phyloP scores from a whole-genome alignment of 768 basidiomycete species.

The Hortiboletus flavorubellus region DNA sequence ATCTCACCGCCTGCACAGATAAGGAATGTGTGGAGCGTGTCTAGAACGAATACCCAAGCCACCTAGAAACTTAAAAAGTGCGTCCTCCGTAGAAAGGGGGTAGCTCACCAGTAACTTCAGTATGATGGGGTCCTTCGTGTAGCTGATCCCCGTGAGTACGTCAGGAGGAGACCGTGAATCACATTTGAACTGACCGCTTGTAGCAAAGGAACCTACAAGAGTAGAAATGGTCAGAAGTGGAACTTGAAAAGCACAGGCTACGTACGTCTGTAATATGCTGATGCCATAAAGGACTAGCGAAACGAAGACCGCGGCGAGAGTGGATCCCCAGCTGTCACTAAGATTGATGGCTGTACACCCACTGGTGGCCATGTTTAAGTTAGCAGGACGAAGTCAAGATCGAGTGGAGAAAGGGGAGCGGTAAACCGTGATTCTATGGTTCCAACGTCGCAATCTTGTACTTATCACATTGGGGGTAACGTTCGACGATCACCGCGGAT shows the following conservation, averaged over 20 bases:
- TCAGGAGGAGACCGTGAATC: neutral
- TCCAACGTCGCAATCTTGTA: slow-evolving; percentile 11
- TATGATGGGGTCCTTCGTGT: slow-evolving; percentile 8
- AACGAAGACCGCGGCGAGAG: slow-evolving; percentile 17
- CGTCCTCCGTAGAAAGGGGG: neutral
- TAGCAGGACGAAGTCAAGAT: neutral
- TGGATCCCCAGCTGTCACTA: slow-evolving; percentile 23
- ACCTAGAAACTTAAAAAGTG: slow-evolving; percentile 10
- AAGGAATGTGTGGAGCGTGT: slow-evolving; percentile 17
- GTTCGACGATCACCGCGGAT: slow-evolving; percentile 12
- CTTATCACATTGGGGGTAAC: neutral
- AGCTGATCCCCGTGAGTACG: slow-evolving; percentile 10
- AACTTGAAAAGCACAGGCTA: neutral
- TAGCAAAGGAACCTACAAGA: slow-evolving; percentile 25
- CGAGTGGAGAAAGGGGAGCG: neutral
- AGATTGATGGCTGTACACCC: slow-evolving; percentile 3
- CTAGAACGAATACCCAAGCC: slow-evolving; percentile 19
- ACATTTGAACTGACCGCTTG: slow-evolving; percentile 16
- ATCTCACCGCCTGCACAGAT: slow-evolving; percentile 18
- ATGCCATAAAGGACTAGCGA: slow-evolving; percentile 24
- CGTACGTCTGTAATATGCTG: slow-evolving; percentile 26
- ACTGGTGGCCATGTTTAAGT: slow-evolving; percentile 9
- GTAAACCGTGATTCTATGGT: neutral
- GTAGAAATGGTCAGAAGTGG: neutral
- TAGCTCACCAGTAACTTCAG: slow-evolving; percentile 17